phyloP scores from a whole-genome alignment of 768 basidiomycete genomes.

The Suillus occidentalis region DNA sequence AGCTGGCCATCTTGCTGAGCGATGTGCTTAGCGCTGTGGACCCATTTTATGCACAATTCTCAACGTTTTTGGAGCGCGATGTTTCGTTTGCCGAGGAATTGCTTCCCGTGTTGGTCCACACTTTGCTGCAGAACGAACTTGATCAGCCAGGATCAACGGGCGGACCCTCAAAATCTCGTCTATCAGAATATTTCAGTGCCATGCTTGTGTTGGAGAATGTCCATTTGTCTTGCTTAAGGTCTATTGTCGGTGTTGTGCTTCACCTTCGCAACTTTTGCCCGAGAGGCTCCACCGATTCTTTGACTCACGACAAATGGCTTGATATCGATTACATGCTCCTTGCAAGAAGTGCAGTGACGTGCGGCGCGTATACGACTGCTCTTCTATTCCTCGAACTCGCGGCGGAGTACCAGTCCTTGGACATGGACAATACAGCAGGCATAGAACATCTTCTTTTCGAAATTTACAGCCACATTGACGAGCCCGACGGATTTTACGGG shows the following conservation, averaged over 20 bases:
- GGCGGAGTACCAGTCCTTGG: constrained; percentile 43
- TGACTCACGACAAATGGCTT: constrained; percentile 81
- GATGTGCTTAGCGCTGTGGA: constrained; percentile 55
- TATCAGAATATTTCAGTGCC: constrained; percentile 25
- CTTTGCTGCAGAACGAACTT: constrained; percentile 45
- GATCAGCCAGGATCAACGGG: constrained; percentile 9
- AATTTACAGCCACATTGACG: constrained; percentile 93
- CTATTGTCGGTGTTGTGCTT: constrained; percentile 73
- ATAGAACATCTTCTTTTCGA: constrained; percentile 80
- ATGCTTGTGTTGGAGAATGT: constrained; percentile 26
- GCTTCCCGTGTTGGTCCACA: constrained; percentile 76
- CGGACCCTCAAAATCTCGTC: constrained; percentile 17
- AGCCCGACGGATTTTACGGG: constrained; percentile 98
- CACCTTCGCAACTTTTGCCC: constrained; percentile 74
- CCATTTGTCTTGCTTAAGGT: constrained; percentile 47
- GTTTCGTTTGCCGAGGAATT: constrained; percentile 60
- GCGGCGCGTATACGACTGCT: constrained; percentile 86
- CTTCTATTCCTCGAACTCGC: constrained; percentile 87
- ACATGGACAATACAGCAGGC: constrained; percentile 28
- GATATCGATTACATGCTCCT: constrained; percentile 71
- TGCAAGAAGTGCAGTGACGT: constrained; percentile 68
- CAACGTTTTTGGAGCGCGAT: constrained; percentile 55
- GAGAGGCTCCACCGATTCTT: constrained; percentile 34
- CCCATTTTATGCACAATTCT: constrained; percentile 69
- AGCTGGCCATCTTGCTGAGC: constrained; percentile 55